phyloP scores from a whole-genome alignment of 805 yeast genomes.

The Lachancea sp. region DNA sequence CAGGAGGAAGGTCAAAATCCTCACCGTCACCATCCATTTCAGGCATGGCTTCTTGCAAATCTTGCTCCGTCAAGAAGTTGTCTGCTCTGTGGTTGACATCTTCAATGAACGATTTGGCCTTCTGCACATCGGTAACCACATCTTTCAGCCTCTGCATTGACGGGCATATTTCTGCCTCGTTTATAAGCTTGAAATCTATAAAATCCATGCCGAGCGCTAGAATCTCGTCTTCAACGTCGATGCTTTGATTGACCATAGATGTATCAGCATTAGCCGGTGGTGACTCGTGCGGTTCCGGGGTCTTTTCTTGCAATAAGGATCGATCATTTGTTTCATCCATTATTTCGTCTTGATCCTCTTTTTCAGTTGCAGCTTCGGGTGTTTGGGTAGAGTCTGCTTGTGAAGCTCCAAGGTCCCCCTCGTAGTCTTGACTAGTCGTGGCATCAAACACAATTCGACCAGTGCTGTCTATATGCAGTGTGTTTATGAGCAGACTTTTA shows the following conservation, averaged over 20 bases:
- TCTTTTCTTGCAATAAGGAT: neutral
- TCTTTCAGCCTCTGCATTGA: constrained; percentile 55
- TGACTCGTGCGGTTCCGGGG: constrained; percentile 7
- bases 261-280: neutral
- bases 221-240: constrained; percentile 28
- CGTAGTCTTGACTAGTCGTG: constrained; percentile 19
- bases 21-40: constrained; percentile 21
- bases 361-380: neutral
- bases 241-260: neutral
- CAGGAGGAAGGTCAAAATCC: constrained; percentile 11
- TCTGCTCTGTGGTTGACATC: constrained; percentile 35
- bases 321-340: constrained; percentile 5
- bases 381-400: constrained; percentile 19
- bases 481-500: constrained; percentile 57
- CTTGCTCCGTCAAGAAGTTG: constrained; percentile 28
- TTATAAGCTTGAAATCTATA: constrained; percentile 25
- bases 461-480: constrained; percentile 46
- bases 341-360: neutral
- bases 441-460: constrained; percentile 67
- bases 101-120: constrained; percentile 43
- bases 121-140: constrained; percentile 49
- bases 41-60: constrained; percentile 28
- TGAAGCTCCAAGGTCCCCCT: too few species aligned
- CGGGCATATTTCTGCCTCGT: constrained; percentile 52
- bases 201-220: constrained; percentile 32